Percentiles rank a stretch among this genome's conserved stretches.
phyloP scores from a whole-genome alignment of 345 rosid genomes.

The Pugionium dolabratum region DNA sequence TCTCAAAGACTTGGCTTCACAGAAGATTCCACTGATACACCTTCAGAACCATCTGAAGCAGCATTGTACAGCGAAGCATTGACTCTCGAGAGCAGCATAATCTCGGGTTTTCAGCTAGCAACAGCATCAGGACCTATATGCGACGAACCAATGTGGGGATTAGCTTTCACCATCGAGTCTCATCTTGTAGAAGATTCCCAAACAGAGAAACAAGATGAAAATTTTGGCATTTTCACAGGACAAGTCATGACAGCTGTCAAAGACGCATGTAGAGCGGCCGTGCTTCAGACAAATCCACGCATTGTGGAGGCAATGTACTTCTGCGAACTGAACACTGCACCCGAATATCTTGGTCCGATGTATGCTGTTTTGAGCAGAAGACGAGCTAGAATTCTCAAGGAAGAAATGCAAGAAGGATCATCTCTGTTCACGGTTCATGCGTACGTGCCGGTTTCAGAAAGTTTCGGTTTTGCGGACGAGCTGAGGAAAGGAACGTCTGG shows the following conservation, averaged over 20 bases:
- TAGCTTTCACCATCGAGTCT: constrained; percentile 72
- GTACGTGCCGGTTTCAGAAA: constrained; percentile 81
- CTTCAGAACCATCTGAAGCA: constrained; percentile 44
- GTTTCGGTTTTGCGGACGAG: constrained; percentile 89
- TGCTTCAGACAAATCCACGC: constrained; percentile 69
- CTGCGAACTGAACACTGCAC: constrained; percentile 77
- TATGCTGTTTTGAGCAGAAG: constrained; percentile 77
- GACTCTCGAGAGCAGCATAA: constrained; percentile 68
- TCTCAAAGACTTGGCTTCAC: constrained; percentile 72
- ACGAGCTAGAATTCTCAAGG: constrained; percentile 80
- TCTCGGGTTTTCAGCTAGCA: constrained; percentile 87
- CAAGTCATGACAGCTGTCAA: constrained; percentile 88
- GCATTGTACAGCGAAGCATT: constrained; percentile 54
- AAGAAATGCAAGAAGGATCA: constrained; percentile 95
- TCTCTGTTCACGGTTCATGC: constrained; percentile 74
- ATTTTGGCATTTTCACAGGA: constrained; percentile 68
- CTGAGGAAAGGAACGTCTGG: constrained; percentile 83
- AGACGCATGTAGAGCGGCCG: constrained; percentile 79
- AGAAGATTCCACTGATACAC: constrained; percentile 41
- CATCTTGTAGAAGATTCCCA: constrained; percentile 48
- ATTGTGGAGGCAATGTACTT: constrained; percentile 95
- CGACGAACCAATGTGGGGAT: constrained; percentile 93
- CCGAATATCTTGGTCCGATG: constrained; percentile 73
- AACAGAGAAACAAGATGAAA: constrained; percentile 59
- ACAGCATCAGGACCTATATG: constrained; percentile 86